Evolutionary conservation across 2,329 filamentous ascomycete species (phyloP), one percentile per base, ranked within the genome.

Genomic region (Diaporthe citriasiana): DNA sequence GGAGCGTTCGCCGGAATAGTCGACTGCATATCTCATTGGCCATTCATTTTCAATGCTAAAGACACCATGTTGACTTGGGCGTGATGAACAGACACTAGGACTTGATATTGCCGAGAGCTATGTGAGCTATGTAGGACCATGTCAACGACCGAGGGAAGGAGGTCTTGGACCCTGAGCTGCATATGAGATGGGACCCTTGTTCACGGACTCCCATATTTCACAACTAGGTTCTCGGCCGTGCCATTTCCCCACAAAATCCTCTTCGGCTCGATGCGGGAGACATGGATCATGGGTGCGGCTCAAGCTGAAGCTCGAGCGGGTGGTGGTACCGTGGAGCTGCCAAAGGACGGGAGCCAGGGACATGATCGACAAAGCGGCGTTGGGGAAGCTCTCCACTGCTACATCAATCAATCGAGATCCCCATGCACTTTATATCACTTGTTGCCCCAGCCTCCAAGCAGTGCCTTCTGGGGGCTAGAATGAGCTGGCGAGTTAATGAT

Each of bases 201-300:
- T 13, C n/a, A 40, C n/a, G 22, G 9, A 10, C 10, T 38, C 27
- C 17, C 1, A 51, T 13, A 53, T 12, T 35, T 40, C 63, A 53
- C n/a, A 68, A 68, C 27, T 68, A 68, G 63, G 63, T 68, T 53
- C 33, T 68, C n/a, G 33, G 15, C 47, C 47, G 15, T 68, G 45
- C 63, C 47, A 51, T 53, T 68, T 53, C 63, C 63, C 63, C 63
- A 68, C 63, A 68, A 68, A 27, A 68, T 13, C n/a, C 30, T 30
- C 33, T 51, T 35, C 45, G 63, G 63, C 47, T 68, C 63, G 33
- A 53, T 68, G 63, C 63, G 63, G 63, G 63, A 53, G n/a, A 25
- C 63, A 53, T 40, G 63, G 63, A 38, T 68, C 63, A 68, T 38
- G 63, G 63, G 33, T 68, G 63, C 63, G 45, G 63, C 63, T 66